Percentiles rank a stretch among this genome's conserved stretches.
Conservation (phyloP, 305 asterid species). For the Plantago lanceolata region DNA sequence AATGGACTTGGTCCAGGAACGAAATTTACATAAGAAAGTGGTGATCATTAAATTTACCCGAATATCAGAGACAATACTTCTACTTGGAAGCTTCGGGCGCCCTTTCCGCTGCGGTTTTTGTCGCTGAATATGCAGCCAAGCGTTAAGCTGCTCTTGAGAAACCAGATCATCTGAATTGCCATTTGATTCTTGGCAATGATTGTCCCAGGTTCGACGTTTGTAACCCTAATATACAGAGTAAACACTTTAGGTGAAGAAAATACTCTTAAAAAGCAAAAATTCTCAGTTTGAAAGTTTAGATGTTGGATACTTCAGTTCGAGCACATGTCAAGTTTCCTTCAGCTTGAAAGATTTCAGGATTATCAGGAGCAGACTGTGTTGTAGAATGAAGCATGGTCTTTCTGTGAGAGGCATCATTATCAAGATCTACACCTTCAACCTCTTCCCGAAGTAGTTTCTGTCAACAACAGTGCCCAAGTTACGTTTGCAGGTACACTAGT, state of each 20-base stretch:
- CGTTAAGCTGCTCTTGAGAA: constrained; percentile 70
- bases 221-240: constrained; percentile 44
- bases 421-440: constrained; percentile 34
- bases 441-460: constrained; percentile 42
- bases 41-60: constrained; percentile 38
- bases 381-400: constrained; percentile 35
- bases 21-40: no score
- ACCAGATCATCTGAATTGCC: constrained; percentile 45
- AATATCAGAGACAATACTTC: constrained; percentile 40
- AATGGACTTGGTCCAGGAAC: not conserved
- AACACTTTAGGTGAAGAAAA: constrained; percentile 17
- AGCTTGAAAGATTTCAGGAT: constrained; percentile 28
- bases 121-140: constrained; percentile 55
- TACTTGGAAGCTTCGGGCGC: constrained; percentile 32
- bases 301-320: constrained; percentile 54
- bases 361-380: constrained; percentile 21
- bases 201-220: constrained; percentile 46
- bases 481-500: not conserved
- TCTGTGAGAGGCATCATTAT: constrained; percentile 31
- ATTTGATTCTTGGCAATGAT: constrained; percentile 31
- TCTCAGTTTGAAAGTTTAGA: constrained; percentile 18
- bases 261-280: not conserved
- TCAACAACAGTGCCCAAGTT: constrained; percentile 7
- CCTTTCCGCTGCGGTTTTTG: constrained; percentile 39
- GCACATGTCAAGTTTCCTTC: constrained; percentile 43